phyloP scores from a whole-genome alignment of 176 grass and related monocot genomes.

The Rhynchospora pubera region DNA sequence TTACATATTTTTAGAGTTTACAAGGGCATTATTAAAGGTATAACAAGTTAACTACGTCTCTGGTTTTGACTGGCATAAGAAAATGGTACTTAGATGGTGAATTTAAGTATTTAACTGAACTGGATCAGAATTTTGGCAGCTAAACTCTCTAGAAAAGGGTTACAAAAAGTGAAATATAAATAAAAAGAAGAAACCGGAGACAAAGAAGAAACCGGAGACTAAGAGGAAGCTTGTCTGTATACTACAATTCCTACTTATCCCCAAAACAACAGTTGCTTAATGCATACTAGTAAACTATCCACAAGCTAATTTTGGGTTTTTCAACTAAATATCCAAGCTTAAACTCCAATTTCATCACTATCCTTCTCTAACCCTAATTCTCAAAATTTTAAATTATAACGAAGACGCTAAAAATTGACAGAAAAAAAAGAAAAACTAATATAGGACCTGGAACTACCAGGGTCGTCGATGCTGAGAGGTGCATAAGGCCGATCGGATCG shows the following conservation, averaged over 20 bases:
- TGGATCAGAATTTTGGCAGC: neutral
- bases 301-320: neutral
- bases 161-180: neutral
- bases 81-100: neutral
- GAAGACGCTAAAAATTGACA: neutral
- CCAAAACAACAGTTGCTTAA: neutral
- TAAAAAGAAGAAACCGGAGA: neutral
- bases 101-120: neutral
- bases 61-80: neutral
- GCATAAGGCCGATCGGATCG: slow-evolving; percentile 59
- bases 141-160: neutral
- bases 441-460: slow-evolving; percentile 57
- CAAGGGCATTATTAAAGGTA: neutral
- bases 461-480: slow-evolving; percentile 89
- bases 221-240: neutral
- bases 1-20: neutral
- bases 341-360: neutral
- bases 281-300: neutral
- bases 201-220: too few relatives aligned
- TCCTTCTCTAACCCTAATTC: neutral
- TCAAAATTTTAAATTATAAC: neutral
- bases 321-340: neutral
- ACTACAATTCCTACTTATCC: neutral
- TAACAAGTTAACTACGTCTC: neutral
- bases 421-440: neutral